Base-by-base conservation (phyloP, 2,329 filamentous ascomycete species). In the Monilinia polystroma region DNA sequence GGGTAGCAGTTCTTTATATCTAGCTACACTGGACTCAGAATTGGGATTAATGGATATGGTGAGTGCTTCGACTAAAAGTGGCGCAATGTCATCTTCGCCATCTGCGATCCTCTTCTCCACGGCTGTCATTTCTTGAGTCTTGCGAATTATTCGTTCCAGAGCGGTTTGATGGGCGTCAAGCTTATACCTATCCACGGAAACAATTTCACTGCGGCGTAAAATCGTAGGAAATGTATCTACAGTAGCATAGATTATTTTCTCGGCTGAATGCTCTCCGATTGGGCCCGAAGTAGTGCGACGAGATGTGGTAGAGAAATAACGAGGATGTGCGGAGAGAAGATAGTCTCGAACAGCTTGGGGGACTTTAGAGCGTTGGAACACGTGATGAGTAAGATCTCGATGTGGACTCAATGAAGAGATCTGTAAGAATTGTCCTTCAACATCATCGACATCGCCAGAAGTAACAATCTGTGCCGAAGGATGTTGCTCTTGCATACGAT, bases 211-310 rank as follows among this genome's bases (percentile, higher is more conserved):
- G 66, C 93, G 87, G 43, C 92, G 87, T 35, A 97, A 81, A 59
- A 98, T 96, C 1, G 93, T 97, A 0, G 94, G 95, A 80, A 98
- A 98, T 0, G 89, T 79, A 73, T 97, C 93, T 0, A 88, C 89
- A 0, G 93, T 94, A 0, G 87, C 90, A 76, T 92, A 97, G 1
- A 97, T 79, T 0, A 88, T 84, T 81, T 97, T 98, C 76, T 97
- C 91, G 0, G 92, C 88, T 69, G 84, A 90, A 72, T 95, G 91
- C 64, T 91, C 89, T 29, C 86, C 82, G 3, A 90, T 87, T 1
- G 87, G 84, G 14, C 91, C 89, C 14, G 82, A 84, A 2, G 89
- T 90, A 71, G 86, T 87, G 38, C 92, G 85, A 72, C 87, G 88
- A 7, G 88, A 87, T 0, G 91, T 92, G 7, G 91, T 85, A 0